These are phyloP conservation scores for Monilinia polystroma DNA, from an alignment of 2,329 filamentous ascomycete species.

Conservation along the genomic window DNA sequence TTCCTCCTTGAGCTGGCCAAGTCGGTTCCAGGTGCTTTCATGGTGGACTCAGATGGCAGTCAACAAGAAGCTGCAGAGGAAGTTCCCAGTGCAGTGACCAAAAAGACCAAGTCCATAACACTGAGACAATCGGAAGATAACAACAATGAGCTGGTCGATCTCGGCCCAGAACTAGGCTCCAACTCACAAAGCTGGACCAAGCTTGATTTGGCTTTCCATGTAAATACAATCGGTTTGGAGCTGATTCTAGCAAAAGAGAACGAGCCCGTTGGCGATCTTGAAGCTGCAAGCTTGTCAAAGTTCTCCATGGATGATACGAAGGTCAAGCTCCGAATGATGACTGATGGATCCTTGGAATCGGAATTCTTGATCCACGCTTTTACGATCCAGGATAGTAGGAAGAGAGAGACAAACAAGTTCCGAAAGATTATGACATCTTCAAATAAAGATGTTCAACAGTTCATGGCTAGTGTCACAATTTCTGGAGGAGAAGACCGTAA, in stretches of 20 bases:
- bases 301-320: slow-evolving; percentile 94
- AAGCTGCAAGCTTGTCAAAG: slow-evolving; percentile 80
- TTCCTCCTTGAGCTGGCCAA: slow-evolving; percentile 85
- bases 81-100: slow-evolving; percentile 54
- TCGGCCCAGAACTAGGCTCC: slow-evolving; percentile 69
- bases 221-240: slow-evolving; percentile 84
- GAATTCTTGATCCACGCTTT: slow-evolving; percentile 93
- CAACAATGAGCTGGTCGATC: slow-evolving; percentile 49
- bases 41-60: slow-evolving; percentile 67
- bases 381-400: slow-evolving; percentile 90
- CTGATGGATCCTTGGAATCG: slow-evolving; percentile 85
- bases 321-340: slow-evolving; percentile 89
- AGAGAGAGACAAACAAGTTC: slow-evolving; percentile 89
- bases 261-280: slow-evolving; percentile 74
- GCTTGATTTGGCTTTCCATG: slow-evolving; percentile 86
- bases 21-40: slow-evolving; percentile 85
- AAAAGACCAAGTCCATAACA: slow-evolving; percentile 33
- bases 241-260: slow-evolving; percentile 74
- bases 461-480: slow-evolving; percentile 96
- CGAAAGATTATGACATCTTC: slow-evolving; percentile 96
- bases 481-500: slow-evolving; percentile 78
- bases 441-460: slow-evolving; percentile 92
- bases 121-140: slow-evolving; percentile 36
- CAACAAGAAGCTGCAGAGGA: slow-evolving; percentile 75
- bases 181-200: slow-evolving; percentile 81